phyloP scores from a whole-genome alignment of 1,284 basidiomycete genomes.

The Hemileccinum hortonii region DNA sequence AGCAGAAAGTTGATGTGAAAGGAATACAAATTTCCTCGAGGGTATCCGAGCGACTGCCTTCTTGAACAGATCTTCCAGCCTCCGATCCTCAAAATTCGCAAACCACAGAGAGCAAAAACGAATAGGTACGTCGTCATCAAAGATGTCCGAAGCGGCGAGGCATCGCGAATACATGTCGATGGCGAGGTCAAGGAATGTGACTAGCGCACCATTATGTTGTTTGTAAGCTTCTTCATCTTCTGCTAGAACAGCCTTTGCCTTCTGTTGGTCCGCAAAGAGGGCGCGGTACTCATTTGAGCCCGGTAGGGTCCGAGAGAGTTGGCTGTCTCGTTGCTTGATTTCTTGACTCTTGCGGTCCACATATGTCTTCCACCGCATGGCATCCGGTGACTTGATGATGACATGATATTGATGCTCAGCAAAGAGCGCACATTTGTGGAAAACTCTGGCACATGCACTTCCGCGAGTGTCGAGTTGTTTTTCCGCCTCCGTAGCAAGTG shows the following conservation, averaged over 20 bases:
- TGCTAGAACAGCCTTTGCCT: conserved; percentile 40
- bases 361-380: conserved; percentile 68
- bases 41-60: conserved; percentile 64
- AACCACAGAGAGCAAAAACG: conserved; percentile 93
- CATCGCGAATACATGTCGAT: conserved; percentile 83
- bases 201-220: conserved; percentile 57
- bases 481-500: conserved; percentile 37
- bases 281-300: conserved; percentile 24
- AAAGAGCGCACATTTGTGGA: conserved; percentile 83
- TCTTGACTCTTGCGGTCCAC: conserved; percentile 72
- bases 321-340: conserved; percentile 49
- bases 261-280: conserved; percentile 39
- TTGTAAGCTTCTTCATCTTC: conserved; percentile 64
- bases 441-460: conserved; percentile 61
- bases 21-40: conserved; percentile 85
- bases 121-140: conserved; percentile 77
- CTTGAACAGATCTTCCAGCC: conserved; percentile 53
- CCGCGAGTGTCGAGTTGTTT: conserved; percentile 16
- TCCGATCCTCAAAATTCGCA: conserved; percentile 67
- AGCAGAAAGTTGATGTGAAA: conserved; percentile 91
- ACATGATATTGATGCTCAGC: conserved; percentile 84
- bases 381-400: conserved; percentile 70
- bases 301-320: conserved; percentile 37
- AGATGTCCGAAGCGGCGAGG: conserved; percentile 65
- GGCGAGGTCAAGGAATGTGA: conserved; percentile 71